Evolutionary conservation across 108 stramenopile genomes (phyloP).

Genomic region (Heterococcus sp.): DNA sequence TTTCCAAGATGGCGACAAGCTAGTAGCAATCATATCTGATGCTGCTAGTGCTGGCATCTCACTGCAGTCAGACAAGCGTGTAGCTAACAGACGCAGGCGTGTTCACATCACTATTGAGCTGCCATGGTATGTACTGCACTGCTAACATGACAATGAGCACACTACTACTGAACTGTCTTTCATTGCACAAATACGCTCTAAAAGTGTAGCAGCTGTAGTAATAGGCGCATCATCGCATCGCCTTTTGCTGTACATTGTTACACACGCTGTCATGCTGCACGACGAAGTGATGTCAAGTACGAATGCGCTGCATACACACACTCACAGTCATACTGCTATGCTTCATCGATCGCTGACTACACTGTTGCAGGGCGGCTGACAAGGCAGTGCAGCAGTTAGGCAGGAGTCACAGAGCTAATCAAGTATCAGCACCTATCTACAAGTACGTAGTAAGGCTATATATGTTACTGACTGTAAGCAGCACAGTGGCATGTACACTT

Average conservation of each 20-base stretch:
- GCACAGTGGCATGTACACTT: too few relatives aligned
- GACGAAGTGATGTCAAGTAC: background rate
- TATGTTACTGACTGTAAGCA: too few relatives aligned
- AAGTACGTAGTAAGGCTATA: too few relatives aligned
- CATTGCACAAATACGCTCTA: too few relatives aligned
- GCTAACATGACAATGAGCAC: too few relatives aligned
- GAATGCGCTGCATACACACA: too few relatives aligned
- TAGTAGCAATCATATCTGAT: conserved; percentile 76
- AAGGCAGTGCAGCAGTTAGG: conserved; percentile 83
- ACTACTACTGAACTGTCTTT: too few relatives aligned
- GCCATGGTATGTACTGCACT: conserved; percentile 69
- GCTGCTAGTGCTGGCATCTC: conserved; percentile 70
- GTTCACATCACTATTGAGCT: conserved; percentile 79
- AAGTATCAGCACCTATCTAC: conserved; percentile 34
- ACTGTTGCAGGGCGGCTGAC: too few relatives aligned
- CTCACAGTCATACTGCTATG: too few relatives aligned
- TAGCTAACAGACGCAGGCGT: conserved; percentile 51
- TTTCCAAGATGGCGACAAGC: conserved; percentile 57
- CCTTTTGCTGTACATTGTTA: background rate
- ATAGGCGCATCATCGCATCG: too few relatives aligned
- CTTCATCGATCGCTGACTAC: too few relatives aligned
- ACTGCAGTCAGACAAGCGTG: conserved; percentile 25
- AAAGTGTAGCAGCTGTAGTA: too few relatives aligned
- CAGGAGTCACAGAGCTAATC: conserved; percentile 69
- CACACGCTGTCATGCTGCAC: background rate